These are phyloP conservation scores for Climacium dendroides DNA, from an alignment of 225 moss, liverwort and hornwort species.

Conservation along the genomic window DNA sequence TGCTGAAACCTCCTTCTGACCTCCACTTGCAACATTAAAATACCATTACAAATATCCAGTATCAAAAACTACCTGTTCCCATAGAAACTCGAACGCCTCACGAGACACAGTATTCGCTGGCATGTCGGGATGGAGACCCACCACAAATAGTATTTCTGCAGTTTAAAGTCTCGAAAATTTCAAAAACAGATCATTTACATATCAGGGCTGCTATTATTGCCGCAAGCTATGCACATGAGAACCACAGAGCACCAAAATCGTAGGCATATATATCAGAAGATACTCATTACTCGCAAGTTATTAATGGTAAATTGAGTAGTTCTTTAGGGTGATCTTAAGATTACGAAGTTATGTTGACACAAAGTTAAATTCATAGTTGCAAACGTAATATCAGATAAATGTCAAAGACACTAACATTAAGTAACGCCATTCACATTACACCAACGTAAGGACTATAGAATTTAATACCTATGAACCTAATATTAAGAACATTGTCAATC, in stretches of 20 bases:
- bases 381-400: neutral
- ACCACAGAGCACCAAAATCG: neutral
- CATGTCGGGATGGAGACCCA: constrained; percentile 76
- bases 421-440: neutral
- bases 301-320: neutral
- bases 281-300: neutral
- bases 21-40: neutral
- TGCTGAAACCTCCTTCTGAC: neutral
- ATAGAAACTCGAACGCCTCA: constrained; percentile 66
- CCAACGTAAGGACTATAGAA: neutral
- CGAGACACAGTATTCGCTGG: constrained; percentile 48
- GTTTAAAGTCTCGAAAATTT: neutral
- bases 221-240: neutral
- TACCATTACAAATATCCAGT: neutral
- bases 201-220: neutral
- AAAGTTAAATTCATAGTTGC: neutral
- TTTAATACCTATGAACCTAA: no score
- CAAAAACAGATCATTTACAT: neutral
- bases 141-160: constrained; percentile 81
- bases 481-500: neutral
- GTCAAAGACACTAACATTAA: neutral
- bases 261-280: neutral
- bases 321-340: neutral
- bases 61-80: constrained; percentile 50
- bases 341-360: neutral